Base-by-base conservation (phyloP, 768 basidiomycete species). In the Russula sp. region DNA sequence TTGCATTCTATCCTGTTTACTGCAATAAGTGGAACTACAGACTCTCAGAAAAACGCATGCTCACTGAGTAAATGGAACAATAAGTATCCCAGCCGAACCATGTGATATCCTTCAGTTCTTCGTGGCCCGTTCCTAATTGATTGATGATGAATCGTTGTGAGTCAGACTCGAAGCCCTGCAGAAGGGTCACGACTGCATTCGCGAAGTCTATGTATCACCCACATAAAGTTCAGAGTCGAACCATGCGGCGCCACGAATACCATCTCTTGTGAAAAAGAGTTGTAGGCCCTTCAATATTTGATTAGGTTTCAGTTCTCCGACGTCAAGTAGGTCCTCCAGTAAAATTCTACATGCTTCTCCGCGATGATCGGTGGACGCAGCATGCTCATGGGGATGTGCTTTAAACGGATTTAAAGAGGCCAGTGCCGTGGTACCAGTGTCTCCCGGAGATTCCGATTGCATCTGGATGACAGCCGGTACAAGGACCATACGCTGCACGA, bases 381-480 rank as follows among this genome's bases (percentile, higher is more conserved):
- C 54, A 56, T 77, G 75, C 35, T 87, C 86, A 0, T 76, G 67
- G n/a, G 82, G 81, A n/a, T 70, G 76, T 32, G 73, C 75, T 69
- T 84, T 90, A 75, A 90, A 84, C 3, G 84, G 79, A 62, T 84
- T 86, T 7, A 85, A 76, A n/a, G 87, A 72, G 0, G 78, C 76
- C n/a, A 83, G 69, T 10, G 69, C 61, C 38, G 66, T 55, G 39
- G 72, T 69, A 51, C 64, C 69, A 42, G 73, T 68, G 49, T 75
- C 68, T 29, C 77, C 74, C 20, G 71, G 54, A 32, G 68, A 61
- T 14, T 71, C 72, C 10, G 58, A 58, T 32, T 71, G 65, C 11
- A 67, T 25, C 41, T 41, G 63, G 7, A 65, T 35, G 8, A 64
- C 45, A 29, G 65, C 53, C 22, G 65, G 69, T 14, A 45, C 39